Evolutionary conservation across 306 rosid genomes (phyloP).

Genomic region (Cyclanthera cordifolia): DNA sequence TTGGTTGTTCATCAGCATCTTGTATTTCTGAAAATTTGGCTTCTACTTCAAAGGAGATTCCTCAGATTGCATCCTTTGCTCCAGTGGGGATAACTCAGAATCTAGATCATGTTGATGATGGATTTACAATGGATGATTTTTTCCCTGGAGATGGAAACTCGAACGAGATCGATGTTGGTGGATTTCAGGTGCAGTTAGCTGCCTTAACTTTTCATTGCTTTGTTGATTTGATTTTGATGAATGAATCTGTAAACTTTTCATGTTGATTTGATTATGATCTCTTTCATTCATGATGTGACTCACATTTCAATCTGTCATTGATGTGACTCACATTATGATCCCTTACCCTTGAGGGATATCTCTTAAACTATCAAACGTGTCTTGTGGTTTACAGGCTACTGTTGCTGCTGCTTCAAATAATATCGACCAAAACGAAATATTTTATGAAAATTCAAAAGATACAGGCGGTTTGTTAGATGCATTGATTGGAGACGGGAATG

Average conservation of each 20-base stretch:
- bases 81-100: conserved; percentile 3
- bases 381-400: background rate
- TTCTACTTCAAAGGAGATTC: conserved; percentile 1
- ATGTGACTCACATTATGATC: too few relatives aligned
- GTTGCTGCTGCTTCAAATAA: conserved; percentile 4
- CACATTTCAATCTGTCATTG: background rate
- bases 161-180: conserved; percentile 5
- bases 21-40: conserved; percentile 25
- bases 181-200: conserved; percentile 27
- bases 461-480: background rate
- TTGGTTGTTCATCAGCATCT: conserved; percentile 22
- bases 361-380: background rate
- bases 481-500: conserved; percentile 17
- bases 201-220: background rate
- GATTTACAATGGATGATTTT: conserved; percentile 6
- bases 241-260: background rate
- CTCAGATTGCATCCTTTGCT: background rate
- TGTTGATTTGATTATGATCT: background rate
- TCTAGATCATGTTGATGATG: conserved; percentile 11
- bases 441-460: background rate
- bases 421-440: background rate
- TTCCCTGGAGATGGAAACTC: conserved; percentile 10
- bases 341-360: background rate
- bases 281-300: background rate
- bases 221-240: background rate